Base-by-base conservation (phyloP, 352 stramenopile genomes). In the Globisporangium nunn region DNA sequence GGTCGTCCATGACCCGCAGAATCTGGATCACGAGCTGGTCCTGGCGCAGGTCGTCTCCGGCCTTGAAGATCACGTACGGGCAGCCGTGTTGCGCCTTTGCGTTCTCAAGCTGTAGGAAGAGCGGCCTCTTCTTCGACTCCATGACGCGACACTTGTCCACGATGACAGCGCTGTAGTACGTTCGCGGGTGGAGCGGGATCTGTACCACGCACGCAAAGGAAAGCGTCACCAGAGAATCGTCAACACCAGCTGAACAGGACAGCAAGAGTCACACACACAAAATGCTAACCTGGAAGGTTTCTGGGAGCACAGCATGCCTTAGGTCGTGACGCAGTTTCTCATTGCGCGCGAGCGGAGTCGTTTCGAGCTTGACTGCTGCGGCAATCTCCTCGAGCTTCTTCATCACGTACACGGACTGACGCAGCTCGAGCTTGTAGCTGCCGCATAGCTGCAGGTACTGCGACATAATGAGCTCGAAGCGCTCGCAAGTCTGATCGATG, bases 1-100 rank as follows among this genome's bases (percentile, higher is more conserved):
- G 57, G 29, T 88, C 72, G 57, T 97, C 87, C 87, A 98, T 96
- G 3, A 97, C 77, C 15, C 86, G 75, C 6, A 98, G 54, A 37
- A 98, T 72, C 61, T 97, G 88, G 44, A 97, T 72, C 52, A 96
- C 93, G 6, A 98, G 75, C 68, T 98, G 88, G 55, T 98, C 93
- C 61, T 98, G 93, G 6, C 93, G 87, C 40, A 98, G 61, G 61
- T 98, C 93, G 52, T 98, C 93, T 1, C 93, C 93, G 0, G 78
- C 79, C 63, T 98, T 98, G 70, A 97, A 96, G 53, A 98, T 95
- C 35, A 96, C 73, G 55, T 75, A 85, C 1, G 75, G 75, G 8
- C 74, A 69, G 30, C 68, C 72, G 51, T 89, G 76, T 43, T 87
- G 65, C 0, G 71, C 59, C 49, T 91, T 91, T 8, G 75, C 68